Percentiles rank a stretch among this genome's conserved stretches.
phyloP scores from a whole-genome alignment of 176 grass and related monocot species.

The Cymbopogon citratus region DNA sequence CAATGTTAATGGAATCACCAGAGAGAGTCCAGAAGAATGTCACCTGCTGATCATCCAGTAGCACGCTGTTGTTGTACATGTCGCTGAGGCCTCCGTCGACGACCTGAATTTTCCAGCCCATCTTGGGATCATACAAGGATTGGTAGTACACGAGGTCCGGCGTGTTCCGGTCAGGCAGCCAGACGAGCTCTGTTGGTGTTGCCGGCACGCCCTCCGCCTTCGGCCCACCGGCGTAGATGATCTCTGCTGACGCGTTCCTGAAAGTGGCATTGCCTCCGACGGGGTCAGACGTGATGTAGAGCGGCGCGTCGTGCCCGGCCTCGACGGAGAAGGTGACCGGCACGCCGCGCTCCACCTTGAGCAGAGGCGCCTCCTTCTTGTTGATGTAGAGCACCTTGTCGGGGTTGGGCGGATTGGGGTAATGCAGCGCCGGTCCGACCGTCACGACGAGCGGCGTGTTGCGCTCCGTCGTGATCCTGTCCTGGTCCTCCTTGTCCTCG shows the following conservation, averaged over 20 bases:
- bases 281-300: conserved; percentile 83
- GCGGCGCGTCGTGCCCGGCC: conserved; percentile 78
- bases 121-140: conserved; percentile 72
- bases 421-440: conserved; percentile 56
- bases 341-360: conserved; percentile 92
- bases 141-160: conserved; percentile 88
- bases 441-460: conserved; percentile 68
- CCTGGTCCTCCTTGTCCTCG: conserved; percentile 94
- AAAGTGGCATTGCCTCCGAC: conserved; percentile 83
- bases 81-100: conserved; percentile 81
- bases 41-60: conserved; percentile 87
- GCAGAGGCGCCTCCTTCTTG: conserved; percentile 91
- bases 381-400: conserved; percentile 89
- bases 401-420: conserved; percentile 82
- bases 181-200: conserved; percentile 59
- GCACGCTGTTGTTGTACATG: conserved; percentile 91
- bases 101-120: conserved; percentile 85
- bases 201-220: conserved; percentile 72
- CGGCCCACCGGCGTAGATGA: conserved; percentile 54
- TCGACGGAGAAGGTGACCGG: conserved; percentile 89
- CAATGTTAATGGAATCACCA: conserved; percentile 63
- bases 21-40: conserved; percentile 81
- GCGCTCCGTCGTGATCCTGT: conserved; percentile 64
- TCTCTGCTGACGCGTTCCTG: conserved; percentile 52
- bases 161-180: conserved; percentile 81